Conservation (phyloP, 305 asterid genomes). For the Fraxinus latifolia region DNA sequence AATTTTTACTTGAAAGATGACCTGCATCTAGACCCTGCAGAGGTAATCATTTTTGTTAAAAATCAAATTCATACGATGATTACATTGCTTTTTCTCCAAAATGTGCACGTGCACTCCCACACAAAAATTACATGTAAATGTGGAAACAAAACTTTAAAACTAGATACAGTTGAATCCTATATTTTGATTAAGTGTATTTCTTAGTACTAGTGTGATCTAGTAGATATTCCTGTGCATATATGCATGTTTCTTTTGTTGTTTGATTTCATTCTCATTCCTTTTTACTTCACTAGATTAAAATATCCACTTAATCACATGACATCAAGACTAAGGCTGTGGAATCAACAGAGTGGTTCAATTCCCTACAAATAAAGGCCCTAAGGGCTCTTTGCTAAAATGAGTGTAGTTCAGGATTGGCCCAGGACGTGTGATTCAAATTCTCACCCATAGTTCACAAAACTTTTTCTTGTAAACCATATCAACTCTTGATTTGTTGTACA, state of each 20-base stretch:
- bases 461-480: not conserved
- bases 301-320: not conserved
- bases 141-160: not conserved
- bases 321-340: not conserved
- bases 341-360: slow-evolving; percentile 7
- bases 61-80: slow-evolving; percentile 9
- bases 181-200: not conserved
- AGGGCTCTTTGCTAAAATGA: not conserved
- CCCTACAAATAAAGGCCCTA: slow-evolving; percentile 2
- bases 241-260: not conserved
- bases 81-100: not conserved
- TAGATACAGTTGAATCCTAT: slow-evolving; percentile 1
- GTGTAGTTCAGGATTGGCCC: not conserved
- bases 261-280: not conserved
- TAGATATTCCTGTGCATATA: slow-evolving; percentile 9
- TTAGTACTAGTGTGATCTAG: not conserved
- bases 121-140: not conserved
- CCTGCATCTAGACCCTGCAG: slow-evolving; percentile 90
- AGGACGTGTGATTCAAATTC: not conserved
- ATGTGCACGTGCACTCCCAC: not conserved
- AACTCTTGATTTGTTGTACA: not conserved
- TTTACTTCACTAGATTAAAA: not conserved
- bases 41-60: slow-evolving; percentile 49
- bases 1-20: slow-evolving; percentile 94
- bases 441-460: not conserved